Percentiles rank a stretch among this genome's conserved stretches.
phyloP scores from a whole-genome alignment of 1,284 basidiomycete genomes.

The Tilletia indica region DNA sequence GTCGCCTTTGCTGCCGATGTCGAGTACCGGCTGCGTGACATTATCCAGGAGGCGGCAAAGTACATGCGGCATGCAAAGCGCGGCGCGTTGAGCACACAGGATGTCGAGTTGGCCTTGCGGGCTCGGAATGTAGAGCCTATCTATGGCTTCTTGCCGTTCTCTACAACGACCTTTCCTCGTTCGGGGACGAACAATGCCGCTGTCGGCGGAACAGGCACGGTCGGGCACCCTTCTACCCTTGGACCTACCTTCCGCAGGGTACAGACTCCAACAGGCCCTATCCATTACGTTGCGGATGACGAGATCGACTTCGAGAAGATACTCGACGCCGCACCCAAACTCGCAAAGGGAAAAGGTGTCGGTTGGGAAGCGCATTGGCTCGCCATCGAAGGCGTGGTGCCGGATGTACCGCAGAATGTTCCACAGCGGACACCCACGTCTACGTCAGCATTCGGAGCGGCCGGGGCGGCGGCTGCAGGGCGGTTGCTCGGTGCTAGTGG shows the following conservation, averaged over 20 bases:
- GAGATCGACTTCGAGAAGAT: slow-evolving; percentile 85
- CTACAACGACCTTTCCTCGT: slow-evolving; percentile 14
- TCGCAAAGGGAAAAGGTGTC: slow-evolving; percentile 48
- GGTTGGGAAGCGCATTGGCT: slow-evolving; percentile 74
- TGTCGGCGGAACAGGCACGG: slow-evolving; percentile 24
- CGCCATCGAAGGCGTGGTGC: slow-evolving; percentile 95
- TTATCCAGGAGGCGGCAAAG: slow-evolving; percentile 90
- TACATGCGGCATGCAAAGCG: slow-evolving; percentile 94
- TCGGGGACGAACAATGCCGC: background rate
- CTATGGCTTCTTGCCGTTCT: slow-evolving; percentile 43
- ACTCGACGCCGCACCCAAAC: slow-evolving; percentile 40
- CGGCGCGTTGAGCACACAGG: slow-evolving; percentile 78
- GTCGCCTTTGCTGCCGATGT: slow-evolving; percentile 88
- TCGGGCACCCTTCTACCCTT: slow-evolving; percentile 9
- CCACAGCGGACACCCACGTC: slow-evolving; percentile 63
- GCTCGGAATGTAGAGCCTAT: slow-evolving; percentile 81
- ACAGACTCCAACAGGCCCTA: slow-evolving; percentile 57
- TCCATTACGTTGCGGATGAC: slow-evolving; percentile 93
- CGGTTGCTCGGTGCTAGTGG: slow-evolving; percentile 6
- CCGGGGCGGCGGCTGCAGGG: slow-evolving; percentile 2
- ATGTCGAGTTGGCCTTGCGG: slow-evolving; percentile 89
- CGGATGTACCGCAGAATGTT: slow-evolving; percentile 85
- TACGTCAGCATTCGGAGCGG: background rate
- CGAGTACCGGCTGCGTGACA: slow-evolving; percentile 90
- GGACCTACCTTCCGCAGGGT: slow-evolving; percentile 55